phyloP scores from a whole-genome alignment of 768 basidiomycete species.

The Fibroporia radiculosa region DNA sequence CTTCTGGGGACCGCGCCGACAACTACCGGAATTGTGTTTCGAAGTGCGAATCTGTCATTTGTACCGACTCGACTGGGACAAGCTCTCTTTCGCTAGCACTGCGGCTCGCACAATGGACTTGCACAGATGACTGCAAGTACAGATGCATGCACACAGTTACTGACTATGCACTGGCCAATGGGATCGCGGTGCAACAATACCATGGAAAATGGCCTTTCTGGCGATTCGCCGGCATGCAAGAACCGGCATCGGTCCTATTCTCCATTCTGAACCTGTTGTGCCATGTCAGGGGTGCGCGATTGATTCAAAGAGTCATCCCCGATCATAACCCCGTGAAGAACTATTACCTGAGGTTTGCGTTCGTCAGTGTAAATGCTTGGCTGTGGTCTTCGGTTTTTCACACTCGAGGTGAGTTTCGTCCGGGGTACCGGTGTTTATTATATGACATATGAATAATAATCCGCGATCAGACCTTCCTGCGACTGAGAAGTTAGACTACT shows the following conservation, averaged over 20 bases:
- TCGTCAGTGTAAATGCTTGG: conserved; percentile 84
- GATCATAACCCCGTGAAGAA: conserved; percentile 56
- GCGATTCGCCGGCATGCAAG: conserved; percentile 83
- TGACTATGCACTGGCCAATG: conserved; percentile 37
- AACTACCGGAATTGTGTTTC: conserved; percentile 32
- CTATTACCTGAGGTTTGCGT: conserved; percentile 61
- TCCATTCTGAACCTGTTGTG: conserved; percentile 79
- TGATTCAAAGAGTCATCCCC: conserved; percentile 41
- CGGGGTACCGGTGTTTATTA: too few species aligned
- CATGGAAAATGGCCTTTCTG: conserved; percentile 98
- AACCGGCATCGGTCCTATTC: conserved; percentile 88
- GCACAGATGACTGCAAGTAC: conserved; percentile 84
- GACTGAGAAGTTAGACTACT: conserved; percentile 93
- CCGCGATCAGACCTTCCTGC: conserved; percentile 71
- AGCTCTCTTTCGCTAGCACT: conserved; percentile 41
- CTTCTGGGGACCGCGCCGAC: conserved; percentile 21
- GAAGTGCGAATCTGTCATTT: conserved; percentile 23
- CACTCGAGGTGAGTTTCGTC: conserved; percentile 61
- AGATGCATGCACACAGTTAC: conserved; percentile 79
- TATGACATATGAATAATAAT: too few species aligned
- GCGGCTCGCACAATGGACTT: conserved; percentile 77
- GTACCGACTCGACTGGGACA: conserved; percentile 9
- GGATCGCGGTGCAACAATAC: conserved; percentile 59
- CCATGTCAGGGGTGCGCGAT: conserved; percentile 54
- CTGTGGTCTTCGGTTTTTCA: conserved; percentile 90